Evolutionary conservation across 768 basidiomycete genomes (phyloP).

Genomic region (Hericium coralloides): DNA sequence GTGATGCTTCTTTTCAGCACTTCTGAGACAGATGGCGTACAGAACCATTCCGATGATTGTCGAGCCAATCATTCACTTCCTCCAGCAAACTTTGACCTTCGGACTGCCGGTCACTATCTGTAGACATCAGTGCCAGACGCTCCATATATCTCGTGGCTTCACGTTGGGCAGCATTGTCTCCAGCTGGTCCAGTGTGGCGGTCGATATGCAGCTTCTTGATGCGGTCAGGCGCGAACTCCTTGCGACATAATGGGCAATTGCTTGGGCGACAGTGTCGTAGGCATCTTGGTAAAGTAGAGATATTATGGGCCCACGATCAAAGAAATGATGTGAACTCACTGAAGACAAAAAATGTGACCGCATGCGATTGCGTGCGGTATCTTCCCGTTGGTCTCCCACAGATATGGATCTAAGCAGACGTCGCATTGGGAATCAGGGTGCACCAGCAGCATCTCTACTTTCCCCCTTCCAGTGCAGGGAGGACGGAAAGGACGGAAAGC

Average conservation of each 20-base stretch:
- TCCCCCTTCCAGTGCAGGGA: background rate
- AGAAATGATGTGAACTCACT: constrained; percentile 29
- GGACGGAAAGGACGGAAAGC: too few relatives aligned
- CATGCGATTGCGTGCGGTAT: constrained; percentile 67
- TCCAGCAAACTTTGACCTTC: constrained; percentile 30
- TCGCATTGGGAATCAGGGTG: constrained; percentile 70
- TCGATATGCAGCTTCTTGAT: constrained; percentile 65
- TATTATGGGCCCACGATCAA: constrained; percentile 4
- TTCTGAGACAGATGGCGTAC: too few relatives aligned
- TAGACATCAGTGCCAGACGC: constrained; percentile 27
- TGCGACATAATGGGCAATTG: constrained; percentile 61
- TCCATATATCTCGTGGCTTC: constrained; percentile 22
- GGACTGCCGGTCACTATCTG: constrained; percentile 22
- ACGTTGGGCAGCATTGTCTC: constrained; percentile 1
- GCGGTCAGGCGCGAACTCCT: constrained; percentile 43
- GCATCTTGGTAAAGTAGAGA: constrained; percentile 35
- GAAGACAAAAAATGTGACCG: constrained; percentile 67
- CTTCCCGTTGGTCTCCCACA: constrained; percentile 38
- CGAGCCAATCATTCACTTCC: constrained; percentile 47
- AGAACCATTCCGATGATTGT: background rate
- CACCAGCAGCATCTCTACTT: constrained; percentile 41
- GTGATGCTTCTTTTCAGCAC: background rate
- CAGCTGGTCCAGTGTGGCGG: background rate
- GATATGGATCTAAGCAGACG: constrained; percentile 61
- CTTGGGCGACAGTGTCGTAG: constrained; percentile 40